phyloP scores from a whole-genome alignment of 305 asterid species.

The Fraxinus xanthoxyloides region DNA sequence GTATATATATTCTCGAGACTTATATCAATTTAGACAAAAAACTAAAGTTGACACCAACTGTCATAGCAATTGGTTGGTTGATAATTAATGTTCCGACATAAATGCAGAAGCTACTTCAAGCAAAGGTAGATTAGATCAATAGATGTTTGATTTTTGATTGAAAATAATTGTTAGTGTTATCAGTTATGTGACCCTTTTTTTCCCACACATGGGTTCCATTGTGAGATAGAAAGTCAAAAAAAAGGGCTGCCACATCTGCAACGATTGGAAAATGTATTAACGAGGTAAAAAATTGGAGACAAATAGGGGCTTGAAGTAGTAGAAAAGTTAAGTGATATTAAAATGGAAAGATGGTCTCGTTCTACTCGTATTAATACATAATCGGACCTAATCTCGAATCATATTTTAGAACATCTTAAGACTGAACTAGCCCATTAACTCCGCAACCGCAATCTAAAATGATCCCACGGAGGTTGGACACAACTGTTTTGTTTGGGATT shows the following conservation, averaged over 20 bases:
- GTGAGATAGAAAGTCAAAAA: too few relatives aligned
- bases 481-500: neutral
- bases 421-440: neutral
- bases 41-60: constrained; percentile 23
- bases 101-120: constrained; percentile 16
- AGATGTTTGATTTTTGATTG: neutral
- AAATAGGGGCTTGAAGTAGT: neutral
- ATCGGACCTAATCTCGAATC: neutral
- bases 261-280: too few relatives aligned
- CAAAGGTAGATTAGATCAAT: constrained; percentile 14
- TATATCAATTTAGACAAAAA: neutral
- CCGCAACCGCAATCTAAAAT: neutral
- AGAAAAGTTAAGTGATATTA: neutral
- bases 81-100: constrained; percentile 29
- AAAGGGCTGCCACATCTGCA: too few relatives aligned
- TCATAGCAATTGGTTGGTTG: constrained; percentile 25
- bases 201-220: too few relatives aligned
- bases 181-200: neutral
- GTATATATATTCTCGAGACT: neutral
- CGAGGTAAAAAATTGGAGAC: too few relatives aligned
- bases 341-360: neutral
- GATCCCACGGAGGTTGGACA: neutral
- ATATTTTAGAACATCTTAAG: neutral
- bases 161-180: neutral
- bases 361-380: neutral